phyloP scores from a whole-genome alignment of 164 flowering plant species.

The Paratinospora sagittata region DNA sequence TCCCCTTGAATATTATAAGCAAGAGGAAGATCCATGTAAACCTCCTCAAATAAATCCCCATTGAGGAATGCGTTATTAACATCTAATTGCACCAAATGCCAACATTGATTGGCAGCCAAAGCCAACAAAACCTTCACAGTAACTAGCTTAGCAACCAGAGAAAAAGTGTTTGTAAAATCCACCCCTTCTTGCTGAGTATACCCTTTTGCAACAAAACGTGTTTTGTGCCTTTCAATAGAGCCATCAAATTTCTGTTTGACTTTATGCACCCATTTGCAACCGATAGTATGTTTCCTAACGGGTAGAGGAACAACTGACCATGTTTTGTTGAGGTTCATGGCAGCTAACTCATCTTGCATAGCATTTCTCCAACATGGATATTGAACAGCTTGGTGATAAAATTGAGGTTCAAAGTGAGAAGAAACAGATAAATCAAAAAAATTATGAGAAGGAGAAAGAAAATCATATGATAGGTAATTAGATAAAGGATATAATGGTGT shows the following conservation, averaged over 20 bases:
- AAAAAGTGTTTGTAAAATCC: too few species aligned
- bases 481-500: too few species aligned
- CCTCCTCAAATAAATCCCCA: too few species aligned
- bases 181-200: neutral
- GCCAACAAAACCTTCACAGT: too few species aligned
- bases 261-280: neutral
- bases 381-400: neutral
- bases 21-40: too few species aligned
- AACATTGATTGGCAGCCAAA: neutral
- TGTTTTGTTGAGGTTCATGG: neutral
- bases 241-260: neutral
- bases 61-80: too few species aligned
- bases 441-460: neutral
- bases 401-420: neutral
- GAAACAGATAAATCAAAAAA: neutral
- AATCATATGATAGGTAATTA: neutral
- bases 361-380: too few species aligned
- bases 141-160: too few species aligned
- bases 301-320: neutral
- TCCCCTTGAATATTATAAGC: too few species aligned
- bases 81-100: neutral
- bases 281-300: too few species aligned
- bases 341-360: neutral
- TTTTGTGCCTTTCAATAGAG: neutral
- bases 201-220: neutral